Evolutionary conservation across 2,329 filamentous ascomycete genomes (phyloP).

Genomic region (Penicillium sp.): DNA sequence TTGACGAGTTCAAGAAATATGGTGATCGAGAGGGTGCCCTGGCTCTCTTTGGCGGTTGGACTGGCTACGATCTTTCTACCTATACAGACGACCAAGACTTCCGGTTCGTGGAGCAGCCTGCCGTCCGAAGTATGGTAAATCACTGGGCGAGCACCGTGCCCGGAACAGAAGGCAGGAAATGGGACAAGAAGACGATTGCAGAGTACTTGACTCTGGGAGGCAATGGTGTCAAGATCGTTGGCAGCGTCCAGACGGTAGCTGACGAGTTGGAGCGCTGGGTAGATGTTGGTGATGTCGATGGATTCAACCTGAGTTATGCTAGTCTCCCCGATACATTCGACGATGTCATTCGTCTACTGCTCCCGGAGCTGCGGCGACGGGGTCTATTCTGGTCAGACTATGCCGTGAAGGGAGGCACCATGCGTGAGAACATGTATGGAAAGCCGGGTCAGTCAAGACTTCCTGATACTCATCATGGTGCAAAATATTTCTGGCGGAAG

Average conservation of each 20-base stretch:
- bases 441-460: constrained; percentile 29
- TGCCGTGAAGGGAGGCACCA: constrained; percentile 36
- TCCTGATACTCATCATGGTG: constrained; percentile 36
- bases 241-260: constrained; percentile 36
- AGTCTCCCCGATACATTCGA: constrained; percentile 37
- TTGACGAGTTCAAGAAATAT: constrained; percentile 42
- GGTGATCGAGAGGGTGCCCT: constrained; percentile 46
- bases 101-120: constrained; percentile 41
- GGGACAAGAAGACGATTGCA: constrained; percentile 37
- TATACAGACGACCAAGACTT: constrained; percentile 49
- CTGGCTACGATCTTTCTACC: constrained; percentile 44
- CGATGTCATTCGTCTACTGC: constrained; percentile 32
- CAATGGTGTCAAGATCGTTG: constrained; percentile 37
- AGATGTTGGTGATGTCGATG: constrained; percentile 34
- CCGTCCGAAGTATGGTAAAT: constrained; percentile 46
- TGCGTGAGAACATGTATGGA: constrained; percentile 41
- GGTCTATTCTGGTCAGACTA: constrained; percentile 42
- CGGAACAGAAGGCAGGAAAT: constrained; percentile 39
- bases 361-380: constrained; percentile 34
- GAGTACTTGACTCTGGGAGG: constrained; percentile 36
- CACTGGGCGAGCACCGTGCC: constrained; percentile 46
- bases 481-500: constrained; percentile 35
- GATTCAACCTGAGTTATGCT: constrained; percentile 37
- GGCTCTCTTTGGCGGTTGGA: constrained; percentile 49
- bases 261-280: constrained; percentile 40